These are phyloP conservation scores for Eleusine coracana DNA, from an alignment of 176 grass and related monocot species.

Conservation along the genomic window DNA sequence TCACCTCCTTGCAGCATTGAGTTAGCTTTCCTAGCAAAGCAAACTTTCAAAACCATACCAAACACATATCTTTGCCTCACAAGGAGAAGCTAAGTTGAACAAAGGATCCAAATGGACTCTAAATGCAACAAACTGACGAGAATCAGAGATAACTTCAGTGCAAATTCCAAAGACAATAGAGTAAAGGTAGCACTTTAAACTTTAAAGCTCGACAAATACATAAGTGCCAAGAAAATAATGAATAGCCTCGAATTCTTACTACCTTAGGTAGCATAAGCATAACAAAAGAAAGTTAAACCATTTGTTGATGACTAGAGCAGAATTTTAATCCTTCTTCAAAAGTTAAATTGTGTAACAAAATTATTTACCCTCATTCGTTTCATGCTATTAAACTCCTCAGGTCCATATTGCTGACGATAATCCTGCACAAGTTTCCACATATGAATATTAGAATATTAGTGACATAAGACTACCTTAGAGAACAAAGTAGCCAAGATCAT, in stretches of 20 bases:
- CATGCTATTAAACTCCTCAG: conserved; percentile 72
- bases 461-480: not conserved
- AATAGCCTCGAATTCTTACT: not conserved
- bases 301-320: not conserved
- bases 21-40: no score
- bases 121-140: not conserved
- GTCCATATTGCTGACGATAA: conserved; percentile 65
- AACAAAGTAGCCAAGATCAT: not conserved
- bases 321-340: conserved; percentile 7
- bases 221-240: not conserved
- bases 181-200: not conserved
- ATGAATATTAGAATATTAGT: conserved; percentile 6
- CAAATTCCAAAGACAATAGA: conserved; percentile 1
- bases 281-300: not conserved
- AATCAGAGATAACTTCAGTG: not conserved
- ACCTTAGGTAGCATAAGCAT: conserved; percentile 3
- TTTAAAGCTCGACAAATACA: not conserved
- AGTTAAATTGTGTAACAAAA: conserved; percentile 12
- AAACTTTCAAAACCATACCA: no score
- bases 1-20: no score
- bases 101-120: no score
- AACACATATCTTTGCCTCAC: no score
- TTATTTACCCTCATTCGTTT: conserved; percentile 87
- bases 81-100: no score
- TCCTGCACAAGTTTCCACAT: conserved; percentile 50